Percentiles rank a stretch among this genome's conserved stretches.
Conservation (phyloP, 108 stramenopile genomes). For the Thalassiosira profunda region DNA sequence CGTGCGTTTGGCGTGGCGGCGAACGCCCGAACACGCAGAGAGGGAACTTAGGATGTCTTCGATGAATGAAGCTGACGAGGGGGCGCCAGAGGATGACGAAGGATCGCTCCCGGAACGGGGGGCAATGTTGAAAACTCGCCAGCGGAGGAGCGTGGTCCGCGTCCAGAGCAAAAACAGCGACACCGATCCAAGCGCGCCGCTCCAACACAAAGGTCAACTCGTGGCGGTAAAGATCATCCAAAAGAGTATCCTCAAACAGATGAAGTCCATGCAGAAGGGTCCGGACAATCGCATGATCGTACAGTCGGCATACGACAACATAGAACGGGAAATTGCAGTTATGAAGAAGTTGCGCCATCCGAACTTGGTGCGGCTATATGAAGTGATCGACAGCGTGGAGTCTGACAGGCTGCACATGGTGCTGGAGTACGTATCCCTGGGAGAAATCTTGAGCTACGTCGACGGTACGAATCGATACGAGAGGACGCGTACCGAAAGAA, state of each 20-base stretch:
- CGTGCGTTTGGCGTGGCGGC: constrained; percentile 69
- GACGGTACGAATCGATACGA: constrained; percentile 56
- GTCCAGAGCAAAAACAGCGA: constrained; percentile 1
- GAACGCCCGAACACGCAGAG: not conserved
- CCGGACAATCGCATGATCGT: constrained; percentile 48
- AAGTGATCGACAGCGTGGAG: constrained; percentile 85
- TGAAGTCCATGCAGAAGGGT: constrained; percentile 60
- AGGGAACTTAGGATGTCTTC: not conserved
- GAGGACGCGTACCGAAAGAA: constrained; percentile 18
- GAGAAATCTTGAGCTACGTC: constrained; percentile 81
- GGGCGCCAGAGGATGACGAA: constrained; percentile 1
- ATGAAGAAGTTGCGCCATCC: constrained; percentile 90
- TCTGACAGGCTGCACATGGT: constrained; percentile 81
- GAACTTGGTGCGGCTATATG: constrained; percentile 68
- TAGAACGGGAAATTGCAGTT: constrained; percentile 83
- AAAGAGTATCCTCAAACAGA: constrained; percentile 68
- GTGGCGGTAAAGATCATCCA: constrained; percentile 85
- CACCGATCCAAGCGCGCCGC: constrained; percentile 1
- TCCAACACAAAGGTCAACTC: constrained; percentile 47
- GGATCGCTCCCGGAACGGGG: not conserved
- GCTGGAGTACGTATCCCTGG: constrained; percentile 84
- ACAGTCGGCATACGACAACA: constrained; percentile 76
- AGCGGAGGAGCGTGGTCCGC: constrained; percentile 28
- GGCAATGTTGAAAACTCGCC: not conserved
- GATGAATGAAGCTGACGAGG: not conserved